A percentile compares a stretch with the other conserved stretches of the same genome.
phyloP scores from a whole-genome alignment of 2,329 filamentous ascomycete species.

The Diaporthe citrichinensis region DNA sequence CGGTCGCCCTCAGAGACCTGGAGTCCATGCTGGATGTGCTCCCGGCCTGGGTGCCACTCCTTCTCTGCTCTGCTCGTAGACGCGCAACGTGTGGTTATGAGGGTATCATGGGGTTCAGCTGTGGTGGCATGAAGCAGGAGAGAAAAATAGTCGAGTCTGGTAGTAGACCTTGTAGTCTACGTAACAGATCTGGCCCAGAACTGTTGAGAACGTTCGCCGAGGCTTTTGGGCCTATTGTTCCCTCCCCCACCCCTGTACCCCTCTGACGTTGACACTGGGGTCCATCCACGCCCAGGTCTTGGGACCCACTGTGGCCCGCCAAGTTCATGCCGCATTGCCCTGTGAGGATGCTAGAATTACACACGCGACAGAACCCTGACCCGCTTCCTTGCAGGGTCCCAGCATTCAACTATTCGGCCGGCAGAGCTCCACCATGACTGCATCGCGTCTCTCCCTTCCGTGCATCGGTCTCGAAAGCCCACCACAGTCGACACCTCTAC shows the following conservation, averaged over 20 bases:
- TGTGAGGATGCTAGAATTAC: constrained; percentile 33
- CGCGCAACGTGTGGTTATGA: background rate
- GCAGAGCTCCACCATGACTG: constrained; percentile 4
- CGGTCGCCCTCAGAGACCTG: constrained; percentile 54
- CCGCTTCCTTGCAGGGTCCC: background rate
- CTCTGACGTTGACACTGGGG: constrained; percentile 38
- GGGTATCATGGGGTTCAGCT: background rate
- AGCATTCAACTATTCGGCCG: background rate
- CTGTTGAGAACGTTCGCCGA: constrained; percentile 30
- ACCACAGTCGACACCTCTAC: background rate
- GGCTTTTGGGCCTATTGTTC: background rate
- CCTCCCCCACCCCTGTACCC: background rate
- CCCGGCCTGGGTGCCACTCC: constrained; percentile 42
- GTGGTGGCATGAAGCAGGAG: background rate
- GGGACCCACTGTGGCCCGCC: constrained; percentile 27
- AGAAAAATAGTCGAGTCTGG: background rate
- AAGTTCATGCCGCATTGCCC: constrained; percentile 23
- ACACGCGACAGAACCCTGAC: background rate
- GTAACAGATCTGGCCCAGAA: background rate
- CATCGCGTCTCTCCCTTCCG: background rate
- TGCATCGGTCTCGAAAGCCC: background rate
- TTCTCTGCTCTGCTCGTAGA: constrained; percentile 2
- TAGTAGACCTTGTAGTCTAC: background rate
- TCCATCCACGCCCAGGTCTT: background rate
- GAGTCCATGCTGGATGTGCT: constrained; percentile 49